Evolutionary conservation across 768 basidiomycete genomes (phyloP), one percentile per base, ranked within the genome.

Genomic region (Leccinum broughii): DNA sequence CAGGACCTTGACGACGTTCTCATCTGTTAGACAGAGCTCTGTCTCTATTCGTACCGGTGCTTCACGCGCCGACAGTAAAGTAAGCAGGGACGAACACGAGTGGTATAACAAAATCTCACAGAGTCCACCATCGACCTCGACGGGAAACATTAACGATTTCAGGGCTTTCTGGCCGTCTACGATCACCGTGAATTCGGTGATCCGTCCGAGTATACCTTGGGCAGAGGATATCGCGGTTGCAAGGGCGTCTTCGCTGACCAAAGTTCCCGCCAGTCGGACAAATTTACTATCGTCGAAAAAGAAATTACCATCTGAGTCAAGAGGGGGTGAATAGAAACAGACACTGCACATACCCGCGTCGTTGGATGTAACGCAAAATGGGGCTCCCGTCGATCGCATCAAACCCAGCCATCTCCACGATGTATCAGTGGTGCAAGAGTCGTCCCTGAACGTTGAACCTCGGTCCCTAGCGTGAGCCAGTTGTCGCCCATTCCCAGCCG

Each of bases 121-220:
- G 34, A 59, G 54, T 6, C 53, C 46, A 26, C 61, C 68, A 48
- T 62, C 55, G 3, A 60, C 48, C 56, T 64, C 68, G 37, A 70
- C 55, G 39, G 63, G 50, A 44, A 54, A 68, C 6, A 54, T 30
- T 28, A 64, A 39, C 4, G 58, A 56, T 1, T 24, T 4, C 8
- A 57, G 57, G 39, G 37, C 4, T 8, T 35, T 55, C 5, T 57
- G 67, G 6, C 62, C 54, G 8, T 67, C 70, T 20, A 62, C n/a
- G 10, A 69, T 58, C 14, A 58, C 58, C 6, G 70, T 63, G 17
- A 67, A 60, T 51, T 70, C 67, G 0, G 44, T 60, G 15, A 64
- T 30, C 8, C 50, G 14, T 44, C 65, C 63, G 13, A 63, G 56
- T 4, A 51, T 52, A 6, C 67, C 65, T 22, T 62, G 60, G 1